phyloP scores from a whole-genome alignment of 805 yeast genomes.

The Kazachstania martiniae region DNA sequence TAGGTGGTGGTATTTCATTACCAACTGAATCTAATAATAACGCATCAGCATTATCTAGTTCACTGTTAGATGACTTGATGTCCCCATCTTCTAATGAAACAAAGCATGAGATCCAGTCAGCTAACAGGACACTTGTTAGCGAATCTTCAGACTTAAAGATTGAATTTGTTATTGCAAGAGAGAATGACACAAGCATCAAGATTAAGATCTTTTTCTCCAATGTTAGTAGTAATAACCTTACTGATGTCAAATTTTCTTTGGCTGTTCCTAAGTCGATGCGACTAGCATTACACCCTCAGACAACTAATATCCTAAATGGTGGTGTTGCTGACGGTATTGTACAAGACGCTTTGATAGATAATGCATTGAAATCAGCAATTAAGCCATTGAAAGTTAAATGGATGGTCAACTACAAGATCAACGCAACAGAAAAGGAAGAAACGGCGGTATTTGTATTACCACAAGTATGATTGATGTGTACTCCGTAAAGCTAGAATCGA shows the following conservation, averaged over 20 bases:
- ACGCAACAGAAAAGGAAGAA: conserved; percentile 41
- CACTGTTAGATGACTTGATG: conserved; percentile 7
- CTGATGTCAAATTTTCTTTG: conserved; percentile 45
- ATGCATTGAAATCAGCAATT: conserved; percentile 24
- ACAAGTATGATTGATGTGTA: conserved; percentile 9
- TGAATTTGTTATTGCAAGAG: conserved; percentile 33
- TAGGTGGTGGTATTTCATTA: conserved; percentile 30
- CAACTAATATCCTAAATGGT: conserved; percentile 41
- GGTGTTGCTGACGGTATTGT: conserved; percentile 38
- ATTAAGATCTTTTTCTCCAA: conserved; percentile 47
- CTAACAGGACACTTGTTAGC: conserved; percentile 27
- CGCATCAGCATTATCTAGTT: background rate
- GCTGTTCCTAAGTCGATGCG: conserved; percentile 62
- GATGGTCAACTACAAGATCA: conserved; percentile 49
- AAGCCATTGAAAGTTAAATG: conserved; percentile 59
- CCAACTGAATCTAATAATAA: conserved; percentile 1
- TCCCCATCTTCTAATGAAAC: conserved; percentile 1
- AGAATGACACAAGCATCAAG: conserved; percentile 29
- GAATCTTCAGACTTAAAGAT: conserved; percentile 39
- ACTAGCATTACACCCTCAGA: conserved; percentile 51
- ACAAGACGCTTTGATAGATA: conserved; percentile 35
- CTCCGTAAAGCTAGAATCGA: no score
- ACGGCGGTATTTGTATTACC: conserved; percentile 43
- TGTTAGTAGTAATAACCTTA: conserved; percentile 32
- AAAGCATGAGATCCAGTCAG: no score